Conservation (phyloP, 805 yeast species). For the Saccharomycopsis malanga region DNA sequence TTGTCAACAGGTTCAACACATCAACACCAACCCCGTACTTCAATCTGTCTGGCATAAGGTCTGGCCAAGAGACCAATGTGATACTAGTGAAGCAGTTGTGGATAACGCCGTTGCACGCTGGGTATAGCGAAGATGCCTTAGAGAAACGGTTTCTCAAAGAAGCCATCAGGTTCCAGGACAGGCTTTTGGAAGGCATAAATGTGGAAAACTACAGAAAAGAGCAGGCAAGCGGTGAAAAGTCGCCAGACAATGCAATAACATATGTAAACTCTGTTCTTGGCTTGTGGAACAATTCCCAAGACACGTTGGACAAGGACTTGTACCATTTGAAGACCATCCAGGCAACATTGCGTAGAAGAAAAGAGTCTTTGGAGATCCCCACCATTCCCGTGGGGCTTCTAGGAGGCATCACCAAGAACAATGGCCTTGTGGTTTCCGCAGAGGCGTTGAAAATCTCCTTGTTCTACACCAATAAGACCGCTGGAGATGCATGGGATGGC, state of each 20-base stretch:
- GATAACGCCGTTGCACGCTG: conserved; percentile 27
- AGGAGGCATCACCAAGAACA: conserved; percentile 35
- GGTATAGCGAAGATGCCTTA: conserved; percentile 26
- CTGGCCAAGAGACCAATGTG: conserved; percentile 8
- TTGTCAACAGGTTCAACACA: background rate
- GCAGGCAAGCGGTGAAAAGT: background rate
- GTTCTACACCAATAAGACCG: conserved; percentile 24
- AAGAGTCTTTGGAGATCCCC: conserved; percentile 23
- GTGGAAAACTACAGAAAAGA: background rate
- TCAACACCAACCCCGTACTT: background rate
- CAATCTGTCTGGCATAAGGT: no score
- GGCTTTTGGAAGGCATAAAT: conserved; percentile 24
- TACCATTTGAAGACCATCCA: conserved; percentile 36
- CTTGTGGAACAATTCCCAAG: conserved; percentile 35
- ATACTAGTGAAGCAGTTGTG: conserved; percentile 31
- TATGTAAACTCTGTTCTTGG: conserved; percentile 32
- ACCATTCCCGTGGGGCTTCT: conserved; percentile 28
- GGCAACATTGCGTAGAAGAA: background rate
- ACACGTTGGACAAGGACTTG: conserved; percentile 28
- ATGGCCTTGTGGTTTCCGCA: conserved; percentile 39
- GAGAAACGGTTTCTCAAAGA: conserved; percentile 33
- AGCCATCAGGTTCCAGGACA: conserved; percentile 31
- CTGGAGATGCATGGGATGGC: conserved; percentile 28
- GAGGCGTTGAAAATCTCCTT: conserved; percentile 33
- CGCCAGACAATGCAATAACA: background rate